Conservation (phyloP, 768 basidiomycete genomes). For the Boletellus ananas region DNA sequence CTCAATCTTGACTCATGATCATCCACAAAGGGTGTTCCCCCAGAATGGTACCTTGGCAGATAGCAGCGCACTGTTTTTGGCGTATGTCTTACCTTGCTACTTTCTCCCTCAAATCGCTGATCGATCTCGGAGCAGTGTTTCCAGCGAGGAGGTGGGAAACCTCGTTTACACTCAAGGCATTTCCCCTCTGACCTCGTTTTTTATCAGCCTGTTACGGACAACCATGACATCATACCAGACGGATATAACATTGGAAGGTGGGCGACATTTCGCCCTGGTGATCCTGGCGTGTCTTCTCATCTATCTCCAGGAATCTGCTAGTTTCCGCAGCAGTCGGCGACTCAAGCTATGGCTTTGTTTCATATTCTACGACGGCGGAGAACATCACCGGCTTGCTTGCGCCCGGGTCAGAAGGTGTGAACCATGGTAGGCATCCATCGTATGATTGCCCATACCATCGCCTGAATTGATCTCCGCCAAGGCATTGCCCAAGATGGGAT, state of each 20-base stretch:
- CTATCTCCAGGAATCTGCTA: slow-evolving; percentile 31
- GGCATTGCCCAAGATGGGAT: slow-evolving; percentile 60
- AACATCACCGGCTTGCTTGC: slow-evolving; percentile 53
- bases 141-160: slow-evolving; percentile 46
- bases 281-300: neutral
- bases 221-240: no score
- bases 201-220: no score
- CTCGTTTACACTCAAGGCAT: no score
- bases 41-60: slow-evolving; percentile 54
- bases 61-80: slow-evolving; percentile 51
- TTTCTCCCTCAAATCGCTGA: neutral
- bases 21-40: slow-evolving; percentile 39
- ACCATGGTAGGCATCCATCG: slow-evolving; percentile 38
- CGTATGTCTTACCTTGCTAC: slow-evolving; percentile 33
- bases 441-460: neutral
- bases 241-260: no score
- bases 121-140: slow-evolving; percentile 33
- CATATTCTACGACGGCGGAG: slow-evolving; percentile 43
- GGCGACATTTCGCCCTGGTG: no score
- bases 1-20: neutral
- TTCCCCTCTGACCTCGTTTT: no score
- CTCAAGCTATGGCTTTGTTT: slow-evolving; percentile 41
- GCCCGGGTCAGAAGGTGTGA: slow-evolving; percentile 47
- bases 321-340: slow-evolving; percentile 37
- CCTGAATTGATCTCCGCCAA: slow-evolving; percentile 14